phyloP scores from a whole-genome alignment of 129 eudicot genomes.

The Pittosporum tobira region DNA sequence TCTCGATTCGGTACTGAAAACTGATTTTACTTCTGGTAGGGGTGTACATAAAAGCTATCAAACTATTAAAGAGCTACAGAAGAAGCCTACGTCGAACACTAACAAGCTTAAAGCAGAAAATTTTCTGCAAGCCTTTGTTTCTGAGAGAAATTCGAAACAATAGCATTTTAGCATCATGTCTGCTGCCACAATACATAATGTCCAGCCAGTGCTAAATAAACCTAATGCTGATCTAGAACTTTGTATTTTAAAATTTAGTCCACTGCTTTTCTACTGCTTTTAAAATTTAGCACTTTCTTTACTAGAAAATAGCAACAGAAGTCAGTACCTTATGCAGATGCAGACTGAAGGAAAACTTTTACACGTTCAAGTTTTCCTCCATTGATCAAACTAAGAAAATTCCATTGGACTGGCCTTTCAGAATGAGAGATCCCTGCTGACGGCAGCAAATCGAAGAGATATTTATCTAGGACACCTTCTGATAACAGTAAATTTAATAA shows the following conservation, averaged over 20 bases:
- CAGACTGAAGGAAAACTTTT: conserved; percentile 66
- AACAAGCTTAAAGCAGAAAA: too few species aligned
- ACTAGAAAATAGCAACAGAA: not conserved
- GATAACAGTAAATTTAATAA: too few species aligned
- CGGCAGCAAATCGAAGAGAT: not conserved
- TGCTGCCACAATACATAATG: not conserved
- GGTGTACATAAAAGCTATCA: not conserved
- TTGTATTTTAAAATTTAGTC: not conserved
- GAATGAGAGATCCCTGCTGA: not conserved
- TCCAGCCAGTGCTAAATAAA: not conserved
- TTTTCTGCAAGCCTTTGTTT: not conserved
- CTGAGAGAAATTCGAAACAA: not conserved
- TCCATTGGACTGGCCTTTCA: not conserved
- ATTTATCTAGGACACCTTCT: not conserved
- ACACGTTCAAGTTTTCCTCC: conserved; percentile 80
- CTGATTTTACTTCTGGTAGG: not conserved
- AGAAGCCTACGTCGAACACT: not conserved
- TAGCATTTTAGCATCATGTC: too few species aligned
- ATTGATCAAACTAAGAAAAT: conserved; percentile 14
- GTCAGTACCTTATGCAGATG: conserved; percentile 63
- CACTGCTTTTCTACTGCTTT: not conserved
- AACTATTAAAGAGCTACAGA: not conserved
- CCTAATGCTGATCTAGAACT: not conserved
- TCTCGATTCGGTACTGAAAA: not conserved
- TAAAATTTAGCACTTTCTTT: too few species aligned